These are phyloP conservation scores for Leptographium radiaticola DNA, from an alignment of 2,329 filamentous ascomycete species.

Conservation along the genomic window DNA sequence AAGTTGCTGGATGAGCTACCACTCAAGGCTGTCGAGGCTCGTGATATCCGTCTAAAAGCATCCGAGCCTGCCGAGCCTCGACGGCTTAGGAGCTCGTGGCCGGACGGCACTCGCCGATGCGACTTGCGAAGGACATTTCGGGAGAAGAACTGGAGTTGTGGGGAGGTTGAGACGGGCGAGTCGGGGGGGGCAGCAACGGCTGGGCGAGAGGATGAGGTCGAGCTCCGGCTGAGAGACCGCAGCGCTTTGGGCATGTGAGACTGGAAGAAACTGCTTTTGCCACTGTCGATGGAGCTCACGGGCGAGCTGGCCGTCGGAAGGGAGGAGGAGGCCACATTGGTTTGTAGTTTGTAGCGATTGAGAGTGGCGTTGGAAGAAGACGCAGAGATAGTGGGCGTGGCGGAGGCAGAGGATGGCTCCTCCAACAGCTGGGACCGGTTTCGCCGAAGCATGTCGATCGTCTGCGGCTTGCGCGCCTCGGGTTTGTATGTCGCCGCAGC, in stretches of 20 bases:
- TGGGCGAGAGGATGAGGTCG: not conserved
- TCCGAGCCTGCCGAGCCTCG: constrained; percentile 19
- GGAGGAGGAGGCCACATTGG: constrained; percentile 3
- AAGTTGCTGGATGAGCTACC: constrained; percentile 15
- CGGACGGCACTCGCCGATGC: constrained; percentile 10
- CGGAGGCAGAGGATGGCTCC: not conserved
- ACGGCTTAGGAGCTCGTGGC: constrained; percentile 11
- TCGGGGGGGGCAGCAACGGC: constrained; percentile 1
- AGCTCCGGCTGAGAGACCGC: constrained; percentile 14
- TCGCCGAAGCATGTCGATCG: constrained; percentile 10
- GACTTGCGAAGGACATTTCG: constrained; percentile 12
- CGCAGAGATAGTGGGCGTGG: not conserved
- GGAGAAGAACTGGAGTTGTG: constrained; percentile 6
- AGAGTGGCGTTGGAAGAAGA: not conserved
- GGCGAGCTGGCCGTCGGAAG: constrained; percentile 10
- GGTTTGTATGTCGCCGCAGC: not conserved
- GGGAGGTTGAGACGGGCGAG: constrained; percentile 3
- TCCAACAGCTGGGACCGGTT: constrained; percentile 1
- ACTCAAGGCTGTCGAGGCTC: constrained; percentile 15
- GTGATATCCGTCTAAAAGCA: constrained; percentile 14
- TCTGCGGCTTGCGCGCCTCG: not conserved
- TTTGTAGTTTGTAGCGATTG: constrained; percentile 8
- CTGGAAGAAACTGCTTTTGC: constrained; percentile 14
- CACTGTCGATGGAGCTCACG: constrained; percentile 14
- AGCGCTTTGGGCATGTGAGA: constrained; percentile 11